Evolutionary conservation across 208 protist species (phyloP).

Genomic region (Crithidia bombi): DNA sequence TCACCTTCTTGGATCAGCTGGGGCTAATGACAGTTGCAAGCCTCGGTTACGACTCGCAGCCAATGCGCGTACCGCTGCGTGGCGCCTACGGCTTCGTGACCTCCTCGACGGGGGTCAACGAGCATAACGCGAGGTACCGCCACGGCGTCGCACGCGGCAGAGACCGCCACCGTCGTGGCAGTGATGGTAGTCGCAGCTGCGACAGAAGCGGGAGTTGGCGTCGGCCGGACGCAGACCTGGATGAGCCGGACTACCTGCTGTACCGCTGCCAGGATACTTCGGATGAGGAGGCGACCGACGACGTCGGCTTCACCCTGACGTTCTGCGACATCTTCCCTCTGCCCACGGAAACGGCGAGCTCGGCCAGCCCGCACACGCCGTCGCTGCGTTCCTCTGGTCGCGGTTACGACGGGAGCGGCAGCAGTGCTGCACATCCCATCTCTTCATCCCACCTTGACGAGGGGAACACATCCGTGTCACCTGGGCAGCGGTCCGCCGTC

Average conservation of each 20-base stretch:
- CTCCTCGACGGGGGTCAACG: constrained; percentile 33
- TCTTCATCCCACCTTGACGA: neutral
- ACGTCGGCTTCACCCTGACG: constrained; percentile 77
- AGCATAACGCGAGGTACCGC: constrained; percentile 14
- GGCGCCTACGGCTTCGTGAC: constrained; percentile 66
- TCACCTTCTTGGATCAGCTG: constrained; percentile 82
- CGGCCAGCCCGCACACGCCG: neutral
- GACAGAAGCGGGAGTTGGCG: too few relatives aligned
- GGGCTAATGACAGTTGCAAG: constrained; percentile 61
- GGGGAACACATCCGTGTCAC: neutral
- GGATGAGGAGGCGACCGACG: constrained; percentile 45
- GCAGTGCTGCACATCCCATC: neutral
- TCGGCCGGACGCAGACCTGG: neutral
- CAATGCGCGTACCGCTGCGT: constrained; percentile 55
- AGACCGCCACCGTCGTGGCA: neutral
- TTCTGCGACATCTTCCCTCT: constrained; percentile 63
- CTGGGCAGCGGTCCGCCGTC: neutral
- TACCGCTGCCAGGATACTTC: constrained; percentile 20
- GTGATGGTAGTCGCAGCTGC: neutral
- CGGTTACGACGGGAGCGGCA: neutral
- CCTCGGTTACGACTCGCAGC: constrained; percentile 48
- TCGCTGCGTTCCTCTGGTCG: constrained; percentile 1
- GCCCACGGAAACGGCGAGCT: constrained; percentile 2
- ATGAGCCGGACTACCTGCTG: constrained; percentile 27
- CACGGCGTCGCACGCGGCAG: neutral